Evolutionary conservation across 805 yeast genomes (phyloP).

Genomic region (Candida tammaniensis): DNA sequence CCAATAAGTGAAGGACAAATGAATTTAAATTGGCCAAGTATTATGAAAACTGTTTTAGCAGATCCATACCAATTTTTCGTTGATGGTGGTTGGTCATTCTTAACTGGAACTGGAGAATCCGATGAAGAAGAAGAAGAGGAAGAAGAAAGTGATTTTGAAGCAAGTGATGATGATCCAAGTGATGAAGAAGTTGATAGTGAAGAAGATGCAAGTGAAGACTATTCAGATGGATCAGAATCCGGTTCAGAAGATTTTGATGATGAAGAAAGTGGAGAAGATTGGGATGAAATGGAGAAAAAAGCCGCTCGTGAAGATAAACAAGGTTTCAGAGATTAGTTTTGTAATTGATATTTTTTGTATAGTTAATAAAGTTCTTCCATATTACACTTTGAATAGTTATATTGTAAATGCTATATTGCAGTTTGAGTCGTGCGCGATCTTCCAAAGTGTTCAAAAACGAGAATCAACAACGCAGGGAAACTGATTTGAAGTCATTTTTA

Average conservation of each 20-base stretch:
- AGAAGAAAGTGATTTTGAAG: slow-evolving; percentile 71
- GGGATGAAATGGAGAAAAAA: slow-evolving; percentile 62
- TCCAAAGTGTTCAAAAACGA: too few relatives aligned
- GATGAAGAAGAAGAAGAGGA: slow-evolving; percentile 67
- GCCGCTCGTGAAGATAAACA: slow-evolving; percentile 48
- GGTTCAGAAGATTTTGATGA: slow-evolving; percentile 32
- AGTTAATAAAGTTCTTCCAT: too few relatives aligned
- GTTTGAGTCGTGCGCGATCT: too few relatives aligned
- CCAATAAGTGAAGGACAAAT: slow-evolving; percentile 93
- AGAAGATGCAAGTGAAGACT: slow-evolving; percentile 38
- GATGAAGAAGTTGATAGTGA: slow-evolving; percentile 63
- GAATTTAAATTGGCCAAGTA: slow-evolving; percentile 92
- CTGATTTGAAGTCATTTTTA: too few relatives aligned
- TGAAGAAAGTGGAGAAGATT: slow-evolving; percentile 44
- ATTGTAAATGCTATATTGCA: too few relatives aligned
- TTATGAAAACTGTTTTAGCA: slow-evolving; percentile 88
- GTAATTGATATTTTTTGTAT: too few relatives aligned
- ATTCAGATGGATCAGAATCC: slow-evolving; percentile 38
- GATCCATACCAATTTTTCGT: slow-evolving; percentile 92
- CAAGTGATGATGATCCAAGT: slow-evolving; percentile 55
- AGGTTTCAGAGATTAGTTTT: slow-evolving; percentile 25
- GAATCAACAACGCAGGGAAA: too few relatives aligned
- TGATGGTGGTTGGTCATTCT: slow-evolving; percentile 96
- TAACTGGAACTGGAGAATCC: slow-evolving; percentile 78
- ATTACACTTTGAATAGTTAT: too few relatives aligned